Base-by-base conservation (phyloP, 768 basidiomycete species). In the Butyriboletus loyo region DNA sequence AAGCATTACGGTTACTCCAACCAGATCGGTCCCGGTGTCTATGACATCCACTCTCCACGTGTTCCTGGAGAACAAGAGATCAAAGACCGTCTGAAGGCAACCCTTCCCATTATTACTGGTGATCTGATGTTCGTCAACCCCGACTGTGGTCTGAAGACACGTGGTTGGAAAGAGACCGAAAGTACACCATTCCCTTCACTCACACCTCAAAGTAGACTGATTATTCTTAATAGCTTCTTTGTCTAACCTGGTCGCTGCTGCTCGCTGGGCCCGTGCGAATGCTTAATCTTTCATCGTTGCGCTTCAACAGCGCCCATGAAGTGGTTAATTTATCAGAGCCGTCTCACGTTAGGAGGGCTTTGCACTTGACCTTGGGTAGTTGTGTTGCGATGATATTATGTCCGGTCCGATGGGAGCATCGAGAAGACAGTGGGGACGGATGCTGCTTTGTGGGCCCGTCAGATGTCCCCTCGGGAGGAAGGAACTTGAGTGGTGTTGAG, bases 41-140 rank as follows among this genome's bases (percentile, higher is more conserved):
- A 97, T 70, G 95, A 98, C 72, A 97, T 99, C 76, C 97, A 98
- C 81, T 98, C 95, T 63, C 97, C 97, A 57, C 94, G 97, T 84
- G 91, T 99, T 58, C 97, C 97, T 40, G 77, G 84, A 54, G 84
- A 86, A 64, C 82, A 93, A 72, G 97, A 99, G 78, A 94, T 98
- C 77, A 88, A 86, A 77, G 87, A 95, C 63, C 90, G 95, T 65
- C 79, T 98, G 69, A 82, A 82, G 72, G 72, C 84, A 59, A 93
- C 96, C 83, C 83, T 92, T 62, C 76, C 76, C 48, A 87, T 89
- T 66, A 84, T 98, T 59, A 86, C 90, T 53, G 79, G 81, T 65
- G 80, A 87, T 53, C 81, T 94, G 52, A 81, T 92, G 71, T 89
- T 91, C 71, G 79, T 98, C 74, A 98, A 98, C 81, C 96, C 96